Percentiles rank a stretch among this genome's conserved stretches.
Evolutionary conservation across 2,329 filamentous ascomycete species (phyloP).

Genomic region (Phyllosticta citriasiana): DNA sequence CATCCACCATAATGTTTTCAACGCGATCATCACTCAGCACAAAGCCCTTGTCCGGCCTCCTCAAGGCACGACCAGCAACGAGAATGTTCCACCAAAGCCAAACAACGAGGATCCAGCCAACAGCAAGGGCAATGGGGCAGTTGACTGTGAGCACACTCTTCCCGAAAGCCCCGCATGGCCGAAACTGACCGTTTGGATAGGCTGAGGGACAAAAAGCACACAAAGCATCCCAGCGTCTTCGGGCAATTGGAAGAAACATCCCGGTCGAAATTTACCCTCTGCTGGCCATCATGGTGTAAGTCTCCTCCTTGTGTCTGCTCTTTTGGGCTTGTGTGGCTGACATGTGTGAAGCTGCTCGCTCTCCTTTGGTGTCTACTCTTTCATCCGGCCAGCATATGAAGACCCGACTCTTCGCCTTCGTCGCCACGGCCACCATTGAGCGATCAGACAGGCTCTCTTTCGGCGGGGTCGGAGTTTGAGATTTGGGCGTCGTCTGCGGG

Average conservation of each 20-base stretch:
- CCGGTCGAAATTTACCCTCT: slow-evolving; percentile 9
- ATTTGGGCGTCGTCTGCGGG: background rate
- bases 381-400: background rate
- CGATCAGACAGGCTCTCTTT: background rate
- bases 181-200: background rate
- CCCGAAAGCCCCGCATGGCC: background rate
- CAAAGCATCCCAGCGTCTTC: slow-evolving; percentile 2
- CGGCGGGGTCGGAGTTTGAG: background rate
- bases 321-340: background rate
- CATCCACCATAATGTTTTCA: background rate
- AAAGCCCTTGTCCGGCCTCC: background rate
- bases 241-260: background rate
- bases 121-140: background rate
- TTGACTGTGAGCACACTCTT: background rate
- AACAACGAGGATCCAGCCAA: background rate
- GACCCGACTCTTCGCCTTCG: slow-evolving; percentile 3
- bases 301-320: background rate
- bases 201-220: background rate
- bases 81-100: background rate
- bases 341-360: background rate
- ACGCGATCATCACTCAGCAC: background rate
- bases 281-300: background rate
- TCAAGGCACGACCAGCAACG: background rate
- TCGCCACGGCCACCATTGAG: background rate
- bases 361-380: slow-evolving; percentile 7